A percentile compares a stretch with the other conserved stretches of the same genome.
Evolutionary conservation across 805 yeast genomes (phyloP).

Genomic region (Wickerhamomyces strasburgensis): DNA sequence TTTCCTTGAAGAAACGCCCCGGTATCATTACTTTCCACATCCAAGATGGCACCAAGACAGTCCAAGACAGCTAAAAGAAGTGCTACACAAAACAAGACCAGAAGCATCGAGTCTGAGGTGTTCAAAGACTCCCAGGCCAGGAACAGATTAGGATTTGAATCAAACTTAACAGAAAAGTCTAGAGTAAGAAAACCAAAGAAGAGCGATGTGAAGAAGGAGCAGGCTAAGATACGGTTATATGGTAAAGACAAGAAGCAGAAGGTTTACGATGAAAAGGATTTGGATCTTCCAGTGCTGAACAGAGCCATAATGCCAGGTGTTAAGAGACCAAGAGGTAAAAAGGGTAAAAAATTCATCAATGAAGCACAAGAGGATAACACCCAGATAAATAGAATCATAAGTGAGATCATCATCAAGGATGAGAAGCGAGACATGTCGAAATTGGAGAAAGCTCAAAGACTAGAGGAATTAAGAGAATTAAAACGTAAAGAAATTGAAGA

Average conservation of each 20-base stretch:
- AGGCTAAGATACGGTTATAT: slow-evolving; percentile 57
- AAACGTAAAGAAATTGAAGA: slow-evolving; percentile 83
- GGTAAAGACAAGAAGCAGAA: slow-evolving; percentile 48
- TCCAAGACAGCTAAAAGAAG: slow-evolving; percentile 56
- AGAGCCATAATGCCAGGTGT: slow-evolving; percentile 85
- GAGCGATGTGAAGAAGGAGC: slow-evolving; percentile 57
- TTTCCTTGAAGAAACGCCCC: too few species aligned
- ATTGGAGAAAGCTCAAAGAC: slow-evolving; percentile 80
- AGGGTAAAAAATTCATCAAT: slow-evolving; percentile 73
- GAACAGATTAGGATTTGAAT: slow-evolving; percentile 48
- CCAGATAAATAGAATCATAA: slow-evolving; percentile 63
- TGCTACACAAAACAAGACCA: slow-evolving; percentile 45
- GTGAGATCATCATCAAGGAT: slow-evolving; percentile 74
- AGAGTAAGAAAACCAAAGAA: slow-evolving; percentile 45
- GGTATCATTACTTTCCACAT: too few species aligned
- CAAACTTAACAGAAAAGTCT: slow-evolving; percentile 47
- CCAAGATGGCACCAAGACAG: slow-evolving; percentile 51
- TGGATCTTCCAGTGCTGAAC: slow-evolving; percentile 75
- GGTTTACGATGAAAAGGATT: slow-evolving; percentile 66
- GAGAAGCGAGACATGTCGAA: slow-evolving; percentile 82
- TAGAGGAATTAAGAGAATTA: slow-evolving; percentile 85
- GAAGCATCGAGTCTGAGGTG: slow-evolving; percentile 63
- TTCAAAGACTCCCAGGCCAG: slow-evolving; percentile 62
- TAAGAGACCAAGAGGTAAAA: slow-evolving; percentile 71
- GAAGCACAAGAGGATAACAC: slow-evolving; percentile 53